A percentile compares a stretch with the other conserved stretches of the same genome.
Evolutionary conservation across 208 protist genomes (phyloP).

Genomic region (Histomonas meleagridis): DNA sequence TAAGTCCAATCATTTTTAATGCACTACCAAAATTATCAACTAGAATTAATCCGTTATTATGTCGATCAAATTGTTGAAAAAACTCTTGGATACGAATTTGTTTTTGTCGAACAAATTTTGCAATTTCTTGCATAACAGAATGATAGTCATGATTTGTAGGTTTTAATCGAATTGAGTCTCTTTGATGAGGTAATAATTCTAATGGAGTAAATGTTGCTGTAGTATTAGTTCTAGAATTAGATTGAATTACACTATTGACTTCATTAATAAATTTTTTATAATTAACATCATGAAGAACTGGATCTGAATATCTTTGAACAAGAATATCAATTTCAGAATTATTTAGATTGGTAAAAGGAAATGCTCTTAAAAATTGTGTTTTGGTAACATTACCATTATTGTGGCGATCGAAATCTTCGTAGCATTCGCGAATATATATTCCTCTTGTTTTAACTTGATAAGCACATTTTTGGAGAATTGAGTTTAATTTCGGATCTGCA

Average conservation of each 20-base stretch:
- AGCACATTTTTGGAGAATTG: neutral
- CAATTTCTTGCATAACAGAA: neutral
- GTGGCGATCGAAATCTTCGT: neutral
- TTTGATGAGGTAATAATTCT: neutral
- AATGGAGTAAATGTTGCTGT: too few species aligned
- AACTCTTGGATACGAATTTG: neutral
- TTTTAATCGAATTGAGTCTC: neutral
- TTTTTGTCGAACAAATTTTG: neutral
- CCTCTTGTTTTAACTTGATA: neutral
- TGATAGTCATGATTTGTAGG: neutral
- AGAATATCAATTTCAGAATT: neutral
- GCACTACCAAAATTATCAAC: neutral
- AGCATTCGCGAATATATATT: neutral
- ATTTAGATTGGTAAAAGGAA: neutral
- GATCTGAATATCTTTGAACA: neutral
- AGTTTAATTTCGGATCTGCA: neutral
- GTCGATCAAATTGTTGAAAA: neutral
- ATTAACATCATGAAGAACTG: neutral
- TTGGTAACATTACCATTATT: neutral
- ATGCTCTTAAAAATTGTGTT: constrained; percentile 14
- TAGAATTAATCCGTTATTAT: neutral
- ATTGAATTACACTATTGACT: neutral
- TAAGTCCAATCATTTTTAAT: neutral
- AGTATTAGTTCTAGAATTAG: too few species aligned
- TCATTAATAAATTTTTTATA: neutral